These are phyloP conservation scores for Balansia obtecta DNA, from an alignment of 2,329 filamentous ascomycete species.

Conservation along the genomic window DNA sequence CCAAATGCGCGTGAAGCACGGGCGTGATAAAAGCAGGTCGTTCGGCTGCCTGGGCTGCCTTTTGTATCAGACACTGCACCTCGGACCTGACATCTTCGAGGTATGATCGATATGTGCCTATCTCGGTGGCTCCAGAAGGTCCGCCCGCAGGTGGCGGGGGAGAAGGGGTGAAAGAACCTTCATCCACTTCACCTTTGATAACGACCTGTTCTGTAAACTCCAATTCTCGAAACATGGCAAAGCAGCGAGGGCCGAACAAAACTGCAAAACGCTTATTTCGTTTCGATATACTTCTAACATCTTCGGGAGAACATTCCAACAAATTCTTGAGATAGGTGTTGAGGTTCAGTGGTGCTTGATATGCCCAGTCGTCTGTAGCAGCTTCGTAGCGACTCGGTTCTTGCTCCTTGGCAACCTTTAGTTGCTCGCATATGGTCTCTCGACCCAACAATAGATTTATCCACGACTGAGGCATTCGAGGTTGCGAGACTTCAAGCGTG, in stretches of 20 bases:
- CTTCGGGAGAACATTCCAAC: constrained; percentile 24
- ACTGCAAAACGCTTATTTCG: constrained; percentile 44
- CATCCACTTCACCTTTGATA: constrained; percentile 26
- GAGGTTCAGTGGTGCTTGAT: constrained; percentile 31
- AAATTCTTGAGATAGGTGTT: constrained; percentile 40
- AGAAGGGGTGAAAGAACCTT: constrained; percentile 25
- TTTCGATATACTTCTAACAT: constrained; percentile 35
- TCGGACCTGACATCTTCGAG: constrained; percentile 38
- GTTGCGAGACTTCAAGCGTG: constrained; percentile 35
- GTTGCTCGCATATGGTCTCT: constrained; percentile 27
- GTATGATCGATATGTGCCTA: constrained; percentile 32
- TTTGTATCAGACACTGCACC: constrained; percentile 30
- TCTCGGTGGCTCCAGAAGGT: constrained; percentile 22
- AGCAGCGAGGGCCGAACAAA: constrained; percentile 38
- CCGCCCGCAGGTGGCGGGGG: constrained; percentile 20
- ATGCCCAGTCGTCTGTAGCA: constrained; percentile 26
- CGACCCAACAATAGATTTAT: constrained; percentile 32
- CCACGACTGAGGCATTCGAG: constrained; percentile 32
- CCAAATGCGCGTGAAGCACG: constrained; percentile 20
- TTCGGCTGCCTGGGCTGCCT: constrained; percentile 20
- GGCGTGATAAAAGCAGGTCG: constrained; percentile 17
- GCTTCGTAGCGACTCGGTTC: constrained; percentile 37
- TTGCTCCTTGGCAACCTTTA: constrained; percentile 25
- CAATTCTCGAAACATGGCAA: constrained; percentile 34
- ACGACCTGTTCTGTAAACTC: constrained; percentile 32